phyloP scores from a whole-genome alignment of 2,329 filamentous ascomycete genomes.

The Beauveria pseudobassiana region DNA sequence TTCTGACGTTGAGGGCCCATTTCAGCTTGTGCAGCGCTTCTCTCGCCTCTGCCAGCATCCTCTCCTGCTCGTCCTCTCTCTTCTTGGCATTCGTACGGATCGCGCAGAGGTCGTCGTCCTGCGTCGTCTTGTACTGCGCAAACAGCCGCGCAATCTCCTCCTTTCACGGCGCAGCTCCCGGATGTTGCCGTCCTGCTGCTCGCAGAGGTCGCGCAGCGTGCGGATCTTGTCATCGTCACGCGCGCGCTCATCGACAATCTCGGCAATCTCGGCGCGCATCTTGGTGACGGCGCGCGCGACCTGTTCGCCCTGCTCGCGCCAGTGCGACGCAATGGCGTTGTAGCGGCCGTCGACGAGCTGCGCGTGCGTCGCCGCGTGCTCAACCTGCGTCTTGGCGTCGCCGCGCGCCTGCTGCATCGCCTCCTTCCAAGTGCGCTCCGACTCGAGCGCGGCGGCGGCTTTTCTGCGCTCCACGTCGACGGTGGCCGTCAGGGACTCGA shows the following conservation, averaged over 20 bases:
- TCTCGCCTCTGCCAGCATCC: constrained; percentile 49
- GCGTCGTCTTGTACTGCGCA: constrained; percentile 55
- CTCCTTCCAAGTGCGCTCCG: constrained; percentile 54
- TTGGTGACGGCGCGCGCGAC: constrained; percentile 44
- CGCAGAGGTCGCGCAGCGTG: constrained; percentile 59
- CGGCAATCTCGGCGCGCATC: constrained; percentile 46
- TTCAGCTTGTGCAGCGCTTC: constrained; percentile 59
- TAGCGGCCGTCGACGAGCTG: constrained; percentile 64
- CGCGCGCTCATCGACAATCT: constrained; percentile 46
- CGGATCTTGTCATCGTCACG: constrained; percentile 56
- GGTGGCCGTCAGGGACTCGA: constrained; percentile 58
- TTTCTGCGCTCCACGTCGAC: constrained; percentile 59
- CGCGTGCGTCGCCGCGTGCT: constrained; percentile 57
- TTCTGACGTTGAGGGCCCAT: constrained; percentile 63
- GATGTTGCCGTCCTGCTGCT: constrained; percentile 65
- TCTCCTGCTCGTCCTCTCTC: constrained; percentile 55
- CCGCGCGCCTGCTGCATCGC: constrained; percentile 55
- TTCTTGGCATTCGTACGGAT: constrained; percentile 51
- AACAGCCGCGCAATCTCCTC: constrained; percentile 53
- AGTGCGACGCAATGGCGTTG: constrained; percentile 58
- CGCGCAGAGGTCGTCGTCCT: constrained; percentile 51
- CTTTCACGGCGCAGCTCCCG: constrained; percentile 51
- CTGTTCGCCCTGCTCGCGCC: constrained; percentile 58
- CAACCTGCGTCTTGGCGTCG: constrained; percentile 55
- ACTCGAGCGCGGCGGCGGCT: constrained; percentile 49